phyloP scores from a whole-genome alignment of 805 yeast genomes.

The Suhomyces emberorum region DNA sequence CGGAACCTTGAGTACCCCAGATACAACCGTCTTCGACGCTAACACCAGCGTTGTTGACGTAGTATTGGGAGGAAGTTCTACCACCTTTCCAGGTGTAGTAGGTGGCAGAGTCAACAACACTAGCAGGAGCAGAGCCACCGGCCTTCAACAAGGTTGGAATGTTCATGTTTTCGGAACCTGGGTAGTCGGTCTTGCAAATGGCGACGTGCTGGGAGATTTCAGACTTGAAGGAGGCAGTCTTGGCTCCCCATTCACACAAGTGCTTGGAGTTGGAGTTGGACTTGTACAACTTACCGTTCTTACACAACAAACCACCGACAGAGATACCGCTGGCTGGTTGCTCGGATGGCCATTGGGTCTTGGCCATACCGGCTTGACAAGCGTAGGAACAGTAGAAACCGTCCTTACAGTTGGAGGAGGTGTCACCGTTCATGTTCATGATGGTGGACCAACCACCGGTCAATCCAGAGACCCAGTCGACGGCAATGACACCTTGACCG shows the following conservation, averaged over 20 bases:
- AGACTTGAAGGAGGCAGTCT: constrained; percentile 53
- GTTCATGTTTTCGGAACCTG: constrained; percentile 80
- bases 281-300: constrained; percentile 59
- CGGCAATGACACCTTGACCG: constrained; percentile 67
- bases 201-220: constrained; percentile 50
- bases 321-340: constrained; percentile 71
- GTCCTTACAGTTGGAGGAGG: constrained; percentile 49
- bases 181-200: constrained; percentile 75
- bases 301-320: constrained; percentile 68
- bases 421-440: constrained; percentile 48
- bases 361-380: constrained; percentile 77
- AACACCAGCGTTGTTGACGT: constrained; percentile 76
- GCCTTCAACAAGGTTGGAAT: constrained; percentile 63
- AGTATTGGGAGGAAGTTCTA: constrained; percentile 67
- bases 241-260: constrained; percentile 65
- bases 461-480: constrained; percentile 44
- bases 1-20: constrained; percentile 61
- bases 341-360: constrained; percentile 71
- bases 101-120: constrained; percentile 57
- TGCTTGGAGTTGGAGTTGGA: constrained; percentile 48
- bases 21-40: constrained; percentile 65
- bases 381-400: constrained; percentile 76
- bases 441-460: constrained; percentile 44
- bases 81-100: constrained; percentile 64
- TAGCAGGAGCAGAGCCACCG: constrained; percentile 48